Evolutionary conservation across 257 asterid genomes (phyloP).

Genomic region (Catharanthus roseus): DNA sequence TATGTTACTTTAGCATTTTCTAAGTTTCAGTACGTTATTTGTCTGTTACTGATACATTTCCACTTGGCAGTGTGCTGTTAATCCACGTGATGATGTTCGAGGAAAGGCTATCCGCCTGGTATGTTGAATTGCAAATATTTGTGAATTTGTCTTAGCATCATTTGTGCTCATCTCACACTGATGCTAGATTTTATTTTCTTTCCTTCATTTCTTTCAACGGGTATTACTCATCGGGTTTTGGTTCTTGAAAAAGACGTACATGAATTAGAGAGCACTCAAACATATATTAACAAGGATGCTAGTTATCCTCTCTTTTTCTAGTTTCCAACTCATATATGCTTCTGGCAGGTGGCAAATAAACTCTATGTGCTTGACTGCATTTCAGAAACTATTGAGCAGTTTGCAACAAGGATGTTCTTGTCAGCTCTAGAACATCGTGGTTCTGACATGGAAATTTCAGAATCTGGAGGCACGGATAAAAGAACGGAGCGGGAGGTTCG

Average conservation of each 20-base stretch:
- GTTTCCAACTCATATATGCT: constrained; percentile 19
- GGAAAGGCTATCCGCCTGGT: constrained; percentile 96
- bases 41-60: constrained; percentile 23
- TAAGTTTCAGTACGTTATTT: constrained; percentile 13
- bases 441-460: constrained; percentile 48
- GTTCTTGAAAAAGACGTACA: neutral
- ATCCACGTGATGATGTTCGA: constrained; percentile 77
- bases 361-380: constrained; percentile 55
- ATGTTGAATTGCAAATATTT: constrained; percentile 5
- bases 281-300: neutral
- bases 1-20: constrained; percentile 8
- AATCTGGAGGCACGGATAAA: constrained; percentile 40
- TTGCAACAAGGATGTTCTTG: constrained; percentile 71
- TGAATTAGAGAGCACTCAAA: neutral
- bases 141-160: neutral
- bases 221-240: neutral
- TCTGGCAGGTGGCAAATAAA: constrained; percentile 81
- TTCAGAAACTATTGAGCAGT: constrained; percentile 75
- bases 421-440: constrained; percentile 50
- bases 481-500: constrained; percentile 63
- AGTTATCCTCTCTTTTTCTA: constrained; percentile 17
- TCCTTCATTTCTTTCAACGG: constrained; percentile 4
- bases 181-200: constrained; percentile 10
- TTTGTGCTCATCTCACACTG: neutral
- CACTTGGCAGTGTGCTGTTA: constrained; percentile 80